Conservation (phyloP, 345 rosid species). For the Eucalyptus melliodora region DNA sequence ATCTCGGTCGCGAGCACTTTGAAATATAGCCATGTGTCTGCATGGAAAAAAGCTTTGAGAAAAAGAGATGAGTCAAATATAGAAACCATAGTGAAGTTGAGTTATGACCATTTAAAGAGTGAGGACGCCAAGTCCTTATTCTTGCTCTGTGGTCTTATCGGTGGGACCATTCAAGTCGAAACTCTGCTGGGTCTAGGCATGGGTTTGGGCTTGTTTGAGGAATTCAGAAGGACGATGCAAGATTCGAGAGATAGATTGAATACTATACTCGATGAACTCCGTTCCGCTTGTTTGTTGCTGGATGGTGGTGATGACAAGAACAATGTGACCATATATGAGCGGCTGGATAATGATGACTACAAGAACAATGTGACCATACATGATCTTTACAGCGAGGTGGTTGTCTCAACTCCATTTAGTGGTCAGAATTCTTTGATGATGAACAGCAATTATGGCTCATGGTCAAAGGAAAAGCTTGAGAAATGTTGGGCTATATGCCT, state of each 20-base stretch:
- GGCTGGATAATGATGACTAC: no score
- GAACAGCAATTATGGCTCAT: neutral
- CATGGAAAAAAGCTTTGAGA: accelerated
- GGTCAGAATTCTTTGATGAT: neutral
- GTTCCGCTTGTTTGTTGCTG: accelerated
- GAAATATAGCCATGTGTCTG: accelerated
- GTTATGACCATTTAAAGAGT: accelerated
- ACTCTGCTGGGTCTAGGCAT: accelerated
- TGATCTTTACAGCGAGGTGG: neutral
- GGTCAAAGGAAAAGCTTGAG: no score
- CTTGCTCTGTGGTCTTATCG: no score
- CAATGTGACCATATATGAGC: no score
- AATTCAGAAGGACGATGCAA: accelerated
- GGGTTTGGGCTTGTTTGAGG: no score
- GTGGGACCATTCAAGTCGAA: no score
- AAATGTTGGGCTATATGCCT: neutral
- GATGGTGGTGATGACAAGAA: accelerated
- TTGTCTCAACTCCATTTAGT: accelerated
- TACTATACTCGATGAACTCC: accelerated
- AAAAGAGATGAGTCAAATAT: accelerated
- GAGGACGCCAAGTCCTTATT: accelerated
- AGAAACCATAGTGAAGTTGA: accelerated
- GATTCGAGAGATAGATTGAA: accelerated
- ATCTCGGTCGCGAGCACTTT: accelerated
- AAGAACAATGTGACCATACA: no score